A percentile compares a stretch with the other conserved stretches of the same genome.
These are phyloP conservation scores for Dalbergia cultrata DNA, from an alignment of 306 rosid genomes.

Conservation along the genomic window DNA sequence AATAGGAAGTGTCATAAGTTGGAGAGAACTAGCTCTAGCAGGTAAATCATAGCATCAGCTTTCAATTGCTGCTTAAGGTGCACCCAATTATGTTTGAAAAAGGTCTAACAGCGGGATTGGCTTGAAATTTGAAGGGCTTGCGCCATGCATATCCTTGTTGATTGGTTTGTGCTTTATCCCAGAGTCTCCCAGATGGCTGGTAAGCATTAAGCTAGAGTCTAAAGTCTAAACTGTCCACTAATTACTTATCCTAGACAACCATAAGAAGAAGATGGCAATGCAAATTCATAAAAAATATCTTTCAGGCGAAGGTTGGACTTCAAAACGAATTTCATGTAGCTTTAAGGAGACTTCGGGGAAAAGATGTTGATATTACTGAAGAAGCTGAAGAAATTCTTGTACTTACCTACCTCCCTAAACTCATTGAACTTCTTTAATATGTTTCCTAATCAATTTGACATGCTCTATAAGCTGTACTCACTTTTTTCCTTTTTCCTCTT, in stretches of 20 bases:
- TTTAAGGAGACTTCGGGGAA: slow-evolving; percentile 71
- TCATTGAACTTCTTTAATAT: slow-evolving; percentile 18
- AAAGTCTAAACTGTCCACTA: neutral
- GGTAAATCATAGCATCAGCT: slow-evolving; percentile 50
- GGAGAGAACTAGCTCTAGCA: slow-evolving; percentile 66
- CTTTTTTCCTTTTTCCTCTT: neutral
- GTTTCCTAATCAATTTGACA: slow-evolving; percentile 17
- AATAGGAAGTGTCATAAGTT: slow-evolving; percentile 66
- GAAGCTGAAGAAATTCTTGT: slow-evolving; percentile 83
- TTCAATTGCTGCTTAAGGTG: slow-evolving; percentile 16
- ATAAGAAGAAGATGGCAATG: slow-evolving; percentile 24
- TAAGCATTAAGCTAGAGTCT: slow-evolving; percentile 40
- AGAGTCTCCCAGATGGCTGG: slow-evolving; percentile 95
- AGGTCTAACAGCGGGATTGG: slow-evolving; percentile 32
- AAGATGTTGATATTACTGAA: slow-evolving; percentile 58
- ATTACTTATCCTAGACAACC: neutral
- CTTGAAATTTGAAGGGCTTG: slow-evolving; percentile 61
- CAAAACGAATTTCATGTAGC: slow-evolving; percentile 62
- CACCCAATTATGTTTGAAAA: neutral
- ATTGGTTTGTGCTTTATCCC: slow-evolving; percentile 78
- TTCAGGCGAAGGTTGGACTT: slow-evolving; percentile 74
- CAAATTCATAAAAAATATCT: slow-evolving; percentile 1
- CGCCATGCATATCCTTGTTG: slow-evolving; percentile 71
- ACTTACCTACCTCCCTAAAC: slow-evolving; percentile 47
- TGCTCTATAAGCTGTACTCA: slow-evolving; percentile 32